Conservation (phyloP, 768 basidiomycete species). For the Mycena crocata region DNA sequence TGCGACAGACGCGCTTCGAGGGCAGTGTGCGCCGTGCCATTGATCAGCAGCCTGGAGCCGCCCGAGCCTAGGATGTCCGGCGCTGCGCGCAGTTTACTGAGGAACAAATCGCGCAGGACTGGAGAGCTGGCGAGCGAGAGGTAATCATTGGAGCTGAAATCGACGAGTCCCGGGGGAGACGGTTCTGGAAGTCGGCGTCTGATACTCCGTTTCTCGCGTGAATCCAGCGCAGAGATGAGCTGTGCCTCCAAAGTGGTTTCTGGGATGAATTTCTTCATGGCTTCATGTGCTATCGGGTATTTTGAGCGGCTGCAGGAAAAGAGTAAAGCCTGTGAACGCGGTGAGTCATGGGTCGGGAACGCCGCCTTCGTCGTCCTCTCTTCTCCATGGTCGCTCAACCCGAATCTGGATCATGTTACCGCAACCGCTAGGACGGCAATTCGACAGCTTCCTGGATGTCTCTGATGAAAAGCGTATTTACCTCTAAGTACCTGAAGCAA, state of each 20-base stretch:
- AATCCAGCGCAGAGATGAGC: slow-evolving; percentile 65
- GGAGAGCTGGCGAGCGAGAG: slow-evolving; percentile 80
- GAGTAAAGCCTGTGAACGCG: background rate
- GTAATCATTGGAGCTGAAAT: slow-evolving; percentile 95
- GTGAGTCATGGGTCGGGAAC: background rate
- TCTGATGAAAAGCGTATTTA: background rate
- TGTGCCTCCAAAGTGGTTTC: slow-evolving; percentile 45
- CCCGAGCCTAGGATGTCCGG: slow-evolving; percentile 86
- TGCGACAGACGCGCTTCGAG: slow-evolving; percentile 76
- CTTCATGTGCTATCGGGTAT: slow-evolving; percentile 1
- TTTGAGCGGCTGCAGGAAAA: background rate
- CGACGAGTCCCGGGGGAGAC: slow-evolving; percentile 53
- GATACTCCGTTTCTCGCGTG: slow-evolving; percentile 75
- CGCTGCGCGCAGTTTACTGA: slow-evolving; percentile 59
- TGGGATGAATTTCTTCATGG: slow-evolving; percentile 22
- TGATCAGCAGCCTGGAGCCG: slow-evolving; percentile 88
- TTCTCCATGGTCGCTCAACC: too few relatives aligned
- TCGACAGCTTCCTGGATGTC: too few relatives aligned
- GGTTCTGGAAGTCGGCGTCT: slow-evolving; percentile 76
- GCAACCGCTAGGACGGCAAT: too few relatives aligned
- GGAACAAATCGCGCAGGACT: slow-evolving; percentile 66
- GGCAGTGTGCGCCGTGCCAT: slow-evolving; percentile 73
- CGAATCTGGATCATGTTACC: too few relatives aligned
- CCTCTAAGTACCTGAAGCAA: background rate
- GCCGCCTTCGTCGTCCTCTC: too few relatives aligned